Evolutionary conservation across 768 basidiomycete genomes (phyloP).

Genomic region (Strobilomyces dryophilus): DNA sequence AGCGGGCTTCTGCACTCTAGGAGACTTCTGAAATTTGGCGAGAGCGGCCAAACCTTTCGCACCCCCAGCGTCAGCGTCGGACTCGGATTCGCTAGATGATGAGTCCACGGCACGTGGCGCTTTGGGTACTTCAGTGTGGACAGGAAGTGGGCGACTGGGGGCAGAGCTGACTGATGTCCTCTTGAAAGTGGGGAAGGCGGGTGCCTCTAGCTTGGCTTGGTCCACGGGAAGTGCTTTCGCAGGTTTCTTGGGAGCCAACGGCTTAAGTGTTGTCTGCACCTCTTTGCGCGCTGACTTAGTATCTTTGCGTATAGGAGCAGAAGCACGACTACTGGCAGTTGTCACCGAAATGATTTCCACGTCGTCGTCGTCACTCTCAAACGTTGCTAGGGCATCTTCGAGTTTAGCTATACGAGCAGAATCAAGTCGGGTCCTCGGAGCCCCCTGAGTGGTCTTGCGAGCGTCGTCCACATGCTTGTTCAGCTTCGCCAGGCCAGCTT

Average conservation of each 20-base stretch:
- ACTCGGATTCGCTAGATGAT: constrained; percentile 45
- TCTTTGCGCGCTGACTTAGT: constrained; percentile 17
- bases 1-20: constrained; percentile 50
- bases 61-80: constrained; percentile 42
- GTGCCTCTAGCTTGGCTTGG: constrained; percentile 34
- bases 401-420: constrained; percentile 58
- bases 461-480: constrained; percentile 59
- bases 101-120: constrained; percentile 10
- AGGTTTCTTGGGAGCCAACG: constrained; percentile 10
- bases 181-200: constrained; percentile 42
- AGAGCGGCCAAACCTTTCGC: constrained; percentile 49
- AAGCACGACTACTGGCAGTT: constrained; percentile 11
- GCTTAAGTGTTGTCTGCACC: constrained; percentile 19
- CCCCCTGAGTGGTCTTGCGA: constrained; percentile 43
- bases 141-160: constrained; percentile 31
- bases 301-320: constrained; percentile 9
- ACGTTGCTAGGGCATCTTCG: constrained; percentile 60
- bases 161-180: constrained; percentile 29
- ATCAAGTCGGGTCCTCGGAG: constrained; percentile 49
- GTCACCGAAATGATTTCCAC: constrained; percentile 49
- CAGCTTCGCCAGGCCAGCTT: constrained; percentile 59
- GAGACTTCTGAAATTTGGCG: constrained; percentile 56
- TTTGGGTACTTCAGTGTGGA: constrained; percentile 4
- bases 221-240: constrained; percentile 16
- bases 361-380: constrained; percentile 60